A percentile compares a stretch with the other conserved stretches of the same genome.
Conservation (phyloP, 129 eudicot genomes). For the Artemisia argyi region DNA sequence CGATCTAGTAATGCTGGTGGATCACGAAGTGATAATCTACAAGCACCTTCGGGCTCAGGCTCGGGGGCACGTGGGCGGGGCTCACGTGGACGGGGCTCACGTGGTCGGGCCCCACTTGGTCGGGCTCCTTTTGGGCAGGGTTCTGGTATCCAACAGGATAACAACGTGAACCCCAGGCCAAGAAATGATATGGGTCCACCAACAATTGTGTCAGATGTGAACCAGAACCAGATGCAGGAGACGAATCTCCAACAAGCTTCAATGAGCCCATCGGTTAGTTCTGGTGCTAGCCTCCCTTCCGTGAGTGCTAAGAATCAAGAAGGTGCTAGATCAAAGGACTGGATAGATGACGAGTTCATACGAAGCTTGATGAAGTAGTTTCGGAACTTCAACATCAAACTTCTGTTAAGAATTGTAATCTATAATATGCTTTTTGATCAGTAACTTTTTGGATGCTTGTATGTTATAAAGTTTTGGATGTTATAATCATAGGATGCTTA, state of each 20-base stretch:
- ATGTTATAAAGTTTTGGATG: no score
- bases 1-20: slow-evolving; percentile 13
- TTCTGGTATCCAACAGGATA: no score
- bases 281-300: slow-evolving; percentile 41
- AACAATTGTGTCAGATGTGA: not conserved
- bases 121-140: no score
- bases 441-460: no score
- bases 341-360: slow-evolving; percentile 53
- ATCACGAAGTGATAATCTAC: slow-evolving; percentile 51
- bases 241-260: no score
- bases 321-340: slow-evolving; percentile 61
- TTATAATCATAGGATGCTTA: no score
- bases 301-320: slow-evolving; percentile 59
- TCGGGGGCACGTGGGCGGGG: slow-evolving; percentile 30
- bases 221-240: no score
- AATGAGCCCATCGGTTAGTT: not conserved
- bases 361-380: slow-evolving; percentile 58
- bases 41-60: slow-evolving; percentile 38
- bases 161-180: no score
- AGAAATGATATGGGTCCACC: no score
- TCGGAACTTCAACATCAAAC: slow-evolving; percentile 31
- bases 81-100: no score
- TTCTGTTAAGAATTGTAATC: not conserved
- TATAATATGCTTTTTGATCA: no score
- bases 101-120: no score